Percentiles rank a stretch among this genome's conserved stretches.
These are phyloP conservation scores for Strigomonas culicis DNA, from an alignment of 208 protist genomes.

Conservation along the genomic window DNA sequence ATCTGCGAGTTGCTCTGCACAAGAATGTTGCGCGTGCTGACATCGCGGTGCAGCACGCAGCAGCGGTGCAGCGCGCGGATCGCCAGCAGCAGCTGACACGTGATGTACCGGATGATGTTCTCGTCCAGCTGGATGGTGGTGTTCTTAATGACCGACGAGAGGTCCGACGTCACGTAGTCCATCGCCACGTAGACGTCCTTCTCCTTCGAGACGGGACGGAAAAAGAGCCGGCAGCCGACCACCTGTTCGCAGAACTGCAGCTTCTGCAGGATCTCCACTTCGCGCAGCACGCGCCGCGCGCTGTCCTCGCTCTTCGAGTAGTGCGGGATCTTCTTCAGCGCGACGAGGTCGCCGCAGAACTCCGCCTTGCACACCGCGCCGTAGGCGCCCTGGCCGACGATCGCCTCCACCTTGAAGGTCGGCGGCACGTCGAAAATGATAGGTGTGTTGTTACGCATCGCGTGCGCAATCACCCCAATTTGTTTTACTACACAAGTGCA, in stretches of 20 bases:
- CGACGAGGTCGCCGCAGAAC: constrained; percentile 73
- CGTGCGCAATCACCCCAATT: not conserved
- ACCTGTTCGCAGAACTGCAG: constrained; percentile 88
- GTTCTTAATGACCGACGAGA: constrained; percentile 83
- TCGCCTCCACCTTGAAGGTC: constrained; percentile 86
- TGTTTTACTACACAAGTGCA: not conserved
- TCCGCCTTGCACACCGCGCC: constrained; percentile 90
- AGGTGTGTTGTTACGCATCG: constrained; percentile 28
- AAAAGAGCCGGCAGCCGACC: constrained; percentile 81
- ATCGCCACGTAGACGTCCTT: constrained; percentile 93
- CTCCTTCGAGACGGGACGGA: constrained; percentile 81
- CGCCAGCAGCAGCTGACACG: constrained; percentile 82
- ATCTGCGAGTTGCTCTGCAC: constrained; percentile 83
- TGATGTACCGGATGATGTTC: constrained; percentile 81
- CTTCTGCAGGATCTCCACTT: constrained; percentile 85
- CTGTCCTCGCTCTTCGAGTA: constrained; percentile 81
- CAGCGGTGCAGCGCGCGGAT: constrained; percentile 86
- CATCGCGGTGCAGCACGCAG: constrained; percentile 81
- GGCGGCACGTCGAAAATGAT: constrained; percentile 87
- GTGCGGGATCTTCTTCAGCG: constrained; percentile 90
- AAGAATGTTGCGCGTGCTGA: constrained; percentile 91
- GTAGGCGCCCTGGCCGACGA: constrained; percentile 92
- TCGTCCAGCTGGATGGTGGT: constrained; percentile 69
- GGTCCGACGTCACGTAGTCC: constrained; percentile 85
- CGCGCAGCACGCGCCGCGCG: constrained; percentile 78